These are phyloP conservation scores for Phytophthora multivora DNA, from an alignment of 352 stramenopile species.

Conservation along the genomic window DNA sequence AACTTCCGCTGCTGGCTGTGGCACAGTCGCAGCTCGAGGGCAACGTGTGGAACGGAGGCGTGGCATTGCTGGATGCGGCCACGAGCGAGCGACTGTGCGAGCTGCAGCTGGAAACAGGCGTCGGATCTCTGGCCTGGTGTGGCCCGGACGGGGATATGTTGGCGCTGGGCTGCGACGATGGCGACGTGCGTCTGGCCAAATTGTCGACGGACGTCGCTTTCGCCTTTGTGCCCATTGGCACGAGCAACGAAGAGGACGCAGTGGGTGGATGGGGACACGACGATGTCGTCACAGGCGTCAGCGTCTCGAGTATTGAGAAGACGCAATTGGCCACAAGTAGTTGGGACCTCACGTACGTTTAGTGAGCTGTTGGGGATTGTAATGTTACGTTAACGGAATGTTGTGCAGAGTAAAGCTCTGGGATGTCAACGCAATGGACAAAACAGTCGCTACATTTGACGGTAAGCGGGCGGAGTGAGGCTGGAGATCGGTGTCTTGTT, in stretches of 20 bases:
- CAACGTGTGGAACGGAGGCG: constrained; percentile 73
- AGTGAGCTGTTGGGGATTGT: not conserved
- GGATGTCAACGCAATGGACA: constrained; percentile 60
- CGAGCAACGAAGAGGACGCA: constrained; percentile 7
- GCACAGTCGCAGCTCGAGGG: constrained; percentile 77
- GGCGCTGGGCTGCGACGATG: constrained; percentile 71
- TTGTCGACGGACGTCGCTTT: constrained; percentile 44
- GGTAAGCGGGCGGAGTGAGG: constrained; percentile 24
- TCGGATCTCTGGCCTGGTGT: constrained; percentile 62
- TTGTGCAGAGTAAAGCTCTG: constrained; percentile 71
- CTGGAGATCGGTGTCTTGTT: not conserved
- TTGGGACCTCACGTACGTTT: constrained; percentile 73
- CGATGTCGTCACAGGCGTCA: constrained; percentile 69
- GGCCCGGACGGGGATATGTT: constrained; percentile 54
- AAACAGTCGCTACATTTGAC: constrained; percentile 55
- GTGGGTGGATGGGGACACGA: constrained; percentile 55
- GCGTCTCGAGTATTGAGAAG: constrained; percentile 47
- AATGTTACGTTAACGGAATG: not conserved
- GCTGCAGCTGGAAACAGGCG: constrained; percentile 50
- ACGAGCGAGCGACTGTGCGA: constrained; percentile 50
- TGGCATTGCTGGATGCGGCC: constrained; percentile 53
- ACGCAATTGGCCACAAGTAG: constrained; percentile 56
- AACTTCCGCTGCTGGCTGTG: constrained; percentile 55
- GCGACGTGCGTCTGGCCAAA: constrained; percentile 61
- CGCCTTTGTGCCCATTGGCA: constrained; percentile 42